These are phyloP conservation scores for Symbiodinium pilosum DNA, from an alignment of 73 alveolate species.

Conservation along the genomic window DNA sequence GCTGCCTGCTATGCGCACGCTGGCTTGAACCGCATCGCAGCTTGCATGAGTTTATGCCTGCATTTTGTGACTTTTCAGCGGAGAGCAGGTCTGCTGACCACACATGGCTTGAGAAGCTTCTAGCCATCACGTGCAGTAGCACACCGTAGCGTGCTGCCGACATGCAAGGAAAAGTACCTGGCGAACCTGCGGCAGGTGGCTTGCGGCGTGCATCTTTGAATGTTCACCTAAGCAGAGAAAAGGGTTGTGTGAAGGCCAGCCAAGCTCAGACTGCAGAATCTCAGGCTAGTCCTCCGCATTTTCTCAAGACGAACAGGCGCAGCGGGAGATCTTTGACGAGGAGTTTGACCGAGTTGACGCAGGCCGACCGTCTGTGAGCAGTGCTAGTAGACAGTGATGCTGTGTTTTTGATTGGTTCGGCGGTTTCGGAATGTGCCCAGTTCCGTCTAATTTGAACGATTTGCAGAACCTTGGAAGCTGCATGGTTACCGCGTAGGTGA, in stretches of 20 bases:
- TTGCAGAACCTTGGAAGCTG: too few relatives aligned
- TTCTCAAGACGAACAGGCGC: slow-evolving; percentile 38
- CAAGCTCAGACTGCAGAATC: background rate
- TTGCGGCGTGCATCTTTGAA: background rate
- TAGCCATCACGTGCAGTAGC: too few relatives aligned
- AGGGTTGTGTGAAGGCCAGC: too few relatives aligned
- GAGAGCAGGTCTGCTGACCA: background rate
- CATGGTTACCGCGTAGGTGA: background rate
- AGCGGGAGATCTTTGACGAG: slow-evolving; percentile 70
- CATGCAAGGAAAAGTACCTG: slow-evolving; percentile 18
- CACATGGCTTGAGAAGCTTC: background rate
- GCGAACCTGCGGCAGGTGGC: slow-evolving; percentile 82
- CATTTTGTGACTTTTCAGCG: background rate
- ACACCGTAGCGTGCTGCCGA: background rate
- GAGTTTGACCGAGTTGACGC: slow-evolving; percentile 90
- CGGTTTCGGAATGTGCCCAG: background rate
- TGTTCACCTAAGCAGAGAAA: too few relatives aligned
- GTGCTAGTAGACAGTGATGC: background rate
- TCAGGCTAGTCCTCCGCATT: too few relatives aligned
- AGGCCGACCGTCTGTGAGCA: background rate
- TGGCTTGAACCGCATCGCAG: slow-evolving; percentile 60
- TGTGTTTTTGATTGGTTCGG: background rate
- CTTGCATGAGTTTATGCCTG: background rate
- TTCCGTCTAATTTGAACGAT: background rate
- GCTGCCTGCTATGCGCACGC: slow-evolving; percentile 93